phyloP scores from a whole-genome alignment of 2,329 filamentous ascomycete species.

The Phoma sp. region DNA sequence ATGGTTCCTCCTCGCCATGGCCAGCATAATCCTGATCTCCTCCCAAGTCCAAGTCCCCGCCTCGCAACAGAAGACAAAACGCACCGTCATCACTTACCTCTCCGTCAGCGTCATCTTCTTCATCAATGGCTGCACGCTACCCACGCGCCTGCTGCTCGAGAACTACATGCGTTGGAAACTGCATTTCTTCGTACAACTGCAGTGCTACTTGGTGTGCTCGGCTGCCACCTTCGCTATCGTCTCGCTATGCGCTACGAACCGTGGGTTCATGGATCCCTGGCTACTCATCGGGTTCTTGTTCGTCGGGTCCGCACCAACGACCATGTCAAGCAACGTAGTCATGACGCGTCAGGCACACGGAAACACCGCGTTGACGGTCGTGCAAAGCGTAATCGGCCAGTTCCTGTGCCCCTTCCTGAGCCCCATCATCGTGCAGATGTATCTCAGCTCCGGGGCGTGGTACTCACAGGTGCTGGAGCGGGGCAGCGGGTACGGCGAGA shows the following conservation, averaged over 20 bases:
- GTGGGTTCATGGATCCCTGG: constrained; percentile 64
- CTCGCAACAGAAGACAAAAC: constrained; percentile 58
- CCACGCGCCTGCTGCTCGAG: constrained; percentile 64
- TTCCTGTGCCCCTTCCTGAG: constrained; percentile 71
- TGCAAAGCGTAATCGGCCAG: constrained; percentile 74
- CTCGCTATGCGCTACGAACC: constrained; percentile 58
- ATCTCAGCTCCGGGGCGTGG: constrained; percentile 60
- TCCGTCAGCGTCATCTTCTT: constrained; percentile 73
- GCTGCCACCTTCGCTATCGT: constrained; percentile 64
- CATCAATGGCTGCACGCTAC: constrained; percentile 72
- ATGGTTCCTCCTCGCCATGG: constrained; percentile 70
- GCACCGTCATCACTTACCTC: constrained; percentile 66
- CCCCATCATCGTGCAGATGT: constrained; percentile 67
- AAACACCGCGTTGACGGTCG: constrained; percentile 57
- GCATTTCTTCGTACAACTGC: constrained; percentile 70
- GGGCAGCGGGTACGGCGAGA: constrained; percentile 60
- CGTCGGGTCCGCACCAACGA: constrained; percentile 72
- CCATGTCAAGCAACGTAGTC: constrained; percentile 74
- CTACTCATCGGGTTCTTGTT: constrained; percentile 72
- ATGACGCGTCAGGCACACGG: constrained; percentile 74
- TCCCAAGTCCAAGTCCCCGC: constrained; percentile 62
- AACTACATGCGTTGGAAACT: constrained; percentile 72
- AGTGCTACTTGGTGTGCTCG: constrained; percentile 71
- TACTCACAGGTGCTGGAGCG: constrained; percentile 63
- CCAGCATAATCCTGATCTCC: constrained; percentile 58